Percentiles rank a stretch among this genome's conserved stretches.
These are phyloP conservation scores for Secale cereale DNA, from an alignment of 176 grass and related monocot genomes.

Conservation along the genomic window DNA sequence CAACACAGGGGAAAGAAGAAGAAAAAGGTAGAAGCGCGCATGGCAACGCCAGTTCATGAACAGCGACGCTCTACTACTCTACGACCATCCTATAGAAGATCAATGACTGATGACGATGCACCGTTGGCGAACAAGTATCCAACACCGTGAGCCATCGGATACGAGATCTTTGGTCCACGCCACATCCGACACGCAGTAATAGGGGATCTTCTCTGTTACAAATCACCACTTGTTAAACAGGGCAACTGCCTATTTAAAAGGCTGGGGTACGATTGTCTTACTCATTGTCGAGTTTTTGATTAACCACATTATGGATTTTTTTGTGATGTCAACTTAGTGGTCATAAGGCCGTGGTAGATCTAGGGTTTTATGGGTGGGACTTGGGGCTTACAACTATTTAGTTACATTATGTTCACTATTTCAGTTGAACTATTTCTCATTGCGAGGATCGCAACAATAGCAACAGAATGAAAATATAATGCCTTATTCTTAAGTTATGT, in stretches of 20 bases:
- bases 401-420: not conserved
- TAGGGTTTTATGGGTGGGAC: not conserved
- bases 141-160: too few species aligned
- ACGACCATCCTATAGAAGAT: too few species aligned
- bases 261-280: not conserved
- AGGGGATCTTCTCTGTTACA: too few species aligned
- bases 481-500: not conserved
- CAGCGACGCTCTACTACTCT: too few species aligned
- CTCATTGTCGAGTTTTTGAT: not conserved
- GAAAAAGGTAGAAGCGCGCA: too few species aligned
- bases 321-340: not conserved
- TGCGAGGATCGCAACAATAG: not conserved
- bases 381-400: not conserved
- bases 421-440: not conserved
- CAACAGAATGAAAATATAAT: not conserved
- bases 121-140: too few species aligned
- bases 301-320: conserved; percentile 4
- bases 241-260: not conserved
- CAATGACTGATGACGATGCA: too few species aligned
- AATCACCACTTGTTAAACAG: too few species aligned
- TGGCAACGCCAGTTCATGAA: too few species aligned
- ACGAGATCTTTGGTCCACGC: too few species aligned
- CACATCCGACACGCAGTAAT: too few species aligned
- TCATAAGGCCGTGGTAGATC: not conserved
- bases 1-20: too few species aligned